Conservation (phyloP, 192 early-diverging fungal genomes). For the Phlyctochytrium arcticum region DNA sequence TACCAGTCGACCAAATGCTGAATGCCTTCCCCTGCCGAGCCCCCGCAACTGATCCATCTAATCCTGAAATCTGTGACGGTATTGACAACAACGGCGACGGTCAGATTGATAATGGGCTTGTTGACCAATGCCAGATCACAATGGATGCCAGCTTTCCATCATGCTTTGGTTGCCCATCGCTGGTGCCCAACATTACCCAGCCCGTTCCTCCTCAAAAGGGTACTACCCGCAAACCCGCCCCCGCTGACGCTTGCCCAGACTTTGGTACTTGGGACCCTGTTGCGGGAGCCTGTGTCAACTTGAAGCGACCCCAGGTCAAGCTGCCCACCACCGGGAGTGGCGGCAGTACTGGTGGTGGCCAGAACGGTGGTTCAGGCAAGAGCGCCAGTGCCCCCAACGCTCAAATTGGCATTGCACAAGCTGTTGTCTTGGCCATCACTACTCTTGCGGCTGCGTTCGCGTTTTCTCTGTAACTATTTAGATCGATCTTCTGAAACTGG, state of each 20-base stretch:
- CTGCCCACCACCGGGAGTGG: not conserved
- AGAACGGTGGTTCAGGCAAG: too few species aligned
- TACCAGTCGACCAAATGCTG: not conserved
- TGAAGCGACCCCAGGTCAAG: not conserved
- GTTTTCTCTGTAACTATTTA: too few species aligned
- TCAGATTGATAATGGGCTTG: not conserved
- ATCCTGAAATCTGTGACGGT: conserved; percentile 37
- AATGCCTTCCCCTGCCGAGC: conserved; percentile 7
- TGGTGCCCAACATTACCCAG: conserved; percentile 9
- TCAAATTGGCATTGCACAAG: too few species aligned
- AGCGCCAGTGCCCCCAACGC: too few species aligned
- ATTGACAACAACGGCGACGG: conserved; percentile 37
- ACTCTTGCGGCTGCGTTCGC: too few species aligned
- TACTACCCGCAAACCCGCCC: not conserved
- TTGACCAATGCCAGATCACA: conserved; percentile 7
- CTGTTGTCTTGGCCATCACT: too few species aligned
- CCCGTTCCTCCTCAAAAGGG: conserved; percentile 8
- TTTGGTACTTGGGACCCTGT: conserved; percentile 24
- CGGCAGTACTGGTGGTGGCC: not conserved
- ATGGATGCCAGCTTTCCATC: conserved; percentile 8
- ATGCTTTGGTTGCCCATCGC: conserved; percentile 34
- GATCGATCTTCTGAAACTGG: too few species aligned
- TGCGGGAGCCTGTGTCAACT: not conserved
- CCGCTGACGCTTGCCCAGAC: conserved; percentile 15
- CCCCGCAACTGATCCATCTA: conserved; percentile 10